phyloP scores from a whole-genome alignment of 345 rosid genomes.

The Zanthoxylum bungeanum region DNA sequence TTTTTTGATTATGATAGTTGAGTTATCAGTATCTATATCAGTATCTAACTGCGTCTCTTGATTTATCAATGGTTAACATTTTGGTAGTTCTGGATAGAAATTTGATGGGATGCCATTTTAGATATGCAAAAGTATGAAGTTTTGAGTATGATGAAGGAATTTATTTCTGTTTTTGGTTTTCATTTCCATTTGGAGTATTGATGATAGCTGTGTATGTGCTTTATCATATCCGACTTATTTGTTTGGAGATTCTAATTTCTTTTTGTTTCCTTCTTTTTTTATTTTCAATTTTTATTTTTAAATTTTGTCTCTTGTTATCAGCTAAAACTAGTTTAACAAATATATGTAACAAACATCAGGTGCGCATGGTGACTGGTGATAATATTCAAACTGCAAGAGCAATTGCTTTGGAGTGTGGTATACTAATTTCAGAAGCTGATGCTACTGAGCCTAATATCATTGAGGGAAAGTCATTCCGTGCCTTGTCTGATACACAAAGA shows the following conservation, averaged over 20 bases:
- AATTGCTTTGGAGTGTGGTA: constrained; percentile 95
- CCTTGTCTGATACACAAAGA: constrained; percentile 60
- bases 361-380: constrained; percentile 99
- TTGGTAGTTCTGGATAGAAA: not conserved
- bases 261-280: too few relatives aligned
- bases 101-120: not conserved
- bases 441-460: constrained; percentile 66
- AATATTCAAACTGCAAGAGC: constrained; percentile 93
- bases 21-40: not conserved
- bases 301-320: not conserved
- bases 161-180: too few relatives aligned
- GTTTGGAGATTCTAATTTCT: not conserved
- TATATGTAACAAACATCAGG: constrained; percentile 38
- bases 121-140: not conserved
- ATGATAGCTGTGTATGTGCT: not conserved
- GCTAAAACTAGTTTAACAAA: not conserved
- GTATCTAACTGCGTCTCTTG: not conserved
- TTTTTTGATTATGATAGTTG: not conserved
- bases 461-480: constrained; percentile 84
- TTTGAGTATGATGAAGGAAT: not conserved
- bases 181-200: too few relatives aligned
- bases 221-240: not conserved
- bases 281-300: not conserved
- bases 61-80: not conserved
- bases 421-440: constrained; percentile 55